phyloP scores from a whole-genome alignment of 352 stramenopile genomes.

The Pythium aquatile region DNA sequence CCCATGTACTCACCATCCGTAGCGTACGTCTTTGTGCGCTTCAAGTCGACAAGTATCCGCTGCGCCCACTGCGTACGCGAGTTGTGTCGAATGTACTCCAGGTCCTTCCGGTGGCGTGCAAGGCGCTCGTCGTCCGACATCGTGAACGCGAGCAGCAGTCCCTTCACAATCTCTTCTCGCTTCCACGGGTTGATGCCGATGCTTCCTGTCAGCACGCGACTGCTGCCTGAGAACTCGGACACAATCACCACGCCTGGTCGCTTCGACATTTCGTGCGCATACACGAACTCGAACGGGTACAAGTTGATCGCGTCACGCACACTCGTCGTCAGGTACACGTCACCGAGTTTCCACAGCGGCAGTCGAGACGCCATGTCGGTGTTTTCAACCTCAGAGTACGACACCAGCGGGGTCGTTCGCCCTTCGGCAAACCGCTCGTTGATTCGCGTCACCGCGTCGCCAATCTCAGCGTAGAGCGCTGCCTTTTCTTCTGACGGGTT shows the following conservation, averaged over 20 bases:
- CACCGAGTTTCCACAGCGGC: conserved; percentile 66
- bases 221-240: conserved; percentile 97
- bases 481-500: conserved; percentile 73
- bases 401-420: conserved; percentile 52
- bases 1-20: conserved; percentile 92
- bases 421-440: conserved; percentile 53
- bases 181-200: conserved; percentile 99
- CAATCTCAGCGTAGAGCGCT: conserved; percentile 60
- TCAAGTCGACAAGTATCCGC: conserved; percentile 97
- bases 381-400: conserved; percentile 77
- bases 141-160: conserved; percentile 58
- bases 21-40: conserved; percentile 87
- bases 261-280: conserved; percentile 71
- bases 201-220: conserved; percentile 94
- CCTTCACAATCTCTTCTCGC: conserved; percentile 82
- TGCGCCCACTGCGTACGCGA: conserved; percentile 97
- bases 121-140: conserved; percentile 70
- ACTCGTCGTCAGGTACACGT: conserved; percentile 74
- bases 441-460: conserved; percentile 61
- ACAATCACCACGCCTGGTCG: conserved; percentile 92
- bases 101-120: conserved; percentile 77
- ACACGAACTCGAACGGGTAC: conserved; percentile 87
- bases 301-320: conserved; percentile 83
- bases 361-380: conserved; percentile 74
- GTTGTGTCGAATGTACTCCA: conserved; percentile 93